Percentiles rank a stretch among this genome's conserved stretches.
phyloP scores from a whole-genome alignment of 805 yeast genomes.

The Teunomyces gatunensis region DNA sequence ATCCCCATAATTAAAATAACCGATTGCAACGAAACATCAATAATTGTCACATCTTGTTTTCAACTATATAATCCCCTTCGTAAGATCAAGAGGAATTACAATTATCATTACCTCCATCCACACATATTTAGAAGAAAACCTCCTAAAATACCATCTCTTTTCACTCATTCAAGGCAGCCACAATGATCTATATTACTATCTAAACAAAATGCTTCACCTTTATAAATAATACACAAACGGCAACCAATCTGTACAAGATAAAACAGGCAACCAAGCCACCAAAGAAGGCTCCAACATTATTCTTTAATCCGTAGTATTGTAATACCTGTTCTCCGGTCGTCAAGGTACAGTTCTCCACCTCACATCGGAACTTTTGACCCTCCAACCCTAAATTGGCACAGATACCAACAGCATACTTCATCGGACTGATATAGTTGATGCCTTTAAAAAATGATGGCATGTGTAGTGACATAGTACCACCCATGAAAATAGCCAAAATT shows the following conservation, averaged over 20 bases:
- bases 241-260: conserved; percentile 32
- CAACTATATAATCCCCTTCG: too few relatives aligned
- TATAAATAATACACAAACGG: conserved; percentile 20
- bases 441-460: conserved; percentile 25
- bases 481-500: conserved; percentile 24
- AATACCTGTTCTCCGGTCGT: conserved; percentile 34
- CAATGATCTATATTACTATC: background rate
- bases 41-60: background rate
- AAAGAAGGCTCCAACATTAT: conserved; percentile 24
- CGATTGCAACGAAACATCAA: background rate
- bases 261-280: conserved; percentile 39
- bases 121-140: background rate
- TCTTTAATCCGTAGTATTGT: conserved; percentile 27
- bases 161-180: background rate
- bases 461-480: conserved; percentile 29
- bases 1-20: background rate
- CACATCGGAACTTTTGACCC: conserved; percentile 17
- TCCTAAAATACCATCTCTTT: background rate
- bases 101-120: background rate
- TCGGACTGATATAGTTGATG: conserved; percentile 22
- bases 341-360: conserved; percentile 19
- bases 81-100: too few relatives aligned
- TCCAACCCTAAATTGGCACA: conserved; percentile 19
- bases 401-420: conserved; percentile 22
- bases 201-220: conserved; percentile 20